Evolutionary conservation across 208 protist genomes (phyloP).

Genomic region (Crithidia brevicula): DNA sequence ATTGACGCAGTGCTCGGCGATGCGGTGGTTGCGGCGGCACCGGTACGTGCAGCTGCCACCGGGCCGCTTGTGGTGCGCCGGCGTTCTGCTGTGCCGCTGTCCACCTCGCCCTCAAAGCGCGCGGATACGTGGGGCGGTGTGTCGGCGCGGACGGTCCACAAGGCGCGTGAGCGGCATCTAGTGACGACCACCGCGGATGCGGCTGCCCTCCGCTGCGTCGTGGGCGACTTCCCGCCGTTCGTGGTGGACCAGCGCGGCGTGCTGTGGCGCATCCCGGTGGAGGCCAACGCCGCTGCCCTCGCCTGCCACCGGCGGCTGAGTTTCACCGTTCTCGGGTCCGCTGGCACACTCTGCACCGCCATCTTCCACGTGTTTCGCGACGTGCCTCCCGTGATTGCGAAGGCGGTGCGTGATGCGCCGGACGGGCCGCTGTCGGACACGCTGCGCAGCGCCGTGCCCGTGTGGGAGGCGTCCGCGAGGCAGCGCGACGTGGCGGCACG

Average conservation of each 20-base stretch:
- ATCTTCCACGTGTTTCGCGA: not conserved
- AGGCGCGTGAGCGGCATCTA: not conserved
- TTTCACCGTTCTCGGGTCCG: not conserved
- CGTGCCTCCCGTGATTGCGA: constrained; percentile 3
- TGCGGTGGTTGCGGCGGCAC: not conserved
- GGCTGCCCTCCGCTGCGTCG: not conserved
- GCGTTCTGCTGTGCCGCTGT: too few species aligned
- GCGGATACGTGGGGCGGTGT: not conserved
- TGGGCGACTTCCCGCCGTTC: not conserved
- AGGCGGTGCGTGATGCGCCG: constrained; percentile 8
- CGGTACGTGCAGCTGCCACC: not conserved
- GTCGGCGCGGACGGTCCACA: not conserved
- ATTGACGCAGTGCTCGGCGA: not conserved
- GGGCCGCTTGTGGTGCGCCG: not conserved
- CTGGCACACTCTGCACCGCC: not conserved
- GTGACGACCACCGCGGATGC: not conserved
- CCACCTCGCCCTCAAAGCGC: not conserved
- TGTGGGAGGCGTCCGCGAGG: not conserved
- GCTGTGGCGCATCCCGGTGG: not conserved
- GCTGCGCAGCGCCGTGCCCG: constrained; percentile 23
- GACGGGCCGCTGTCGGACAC: constrained; percentile 10
- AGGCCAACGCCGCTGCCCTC: not conserved
- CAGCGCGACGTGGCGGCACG: not conserved
- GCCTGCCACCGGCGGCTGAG: not conserved
- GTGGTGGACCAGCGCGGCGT: not conserved